A percentile compares a stretch with the other conserved stretches of the same genome.
Evolutionary conservation across 768 basidiomycete species (phyloP).

Genomic region (Termitomyces sp.): DNA sequence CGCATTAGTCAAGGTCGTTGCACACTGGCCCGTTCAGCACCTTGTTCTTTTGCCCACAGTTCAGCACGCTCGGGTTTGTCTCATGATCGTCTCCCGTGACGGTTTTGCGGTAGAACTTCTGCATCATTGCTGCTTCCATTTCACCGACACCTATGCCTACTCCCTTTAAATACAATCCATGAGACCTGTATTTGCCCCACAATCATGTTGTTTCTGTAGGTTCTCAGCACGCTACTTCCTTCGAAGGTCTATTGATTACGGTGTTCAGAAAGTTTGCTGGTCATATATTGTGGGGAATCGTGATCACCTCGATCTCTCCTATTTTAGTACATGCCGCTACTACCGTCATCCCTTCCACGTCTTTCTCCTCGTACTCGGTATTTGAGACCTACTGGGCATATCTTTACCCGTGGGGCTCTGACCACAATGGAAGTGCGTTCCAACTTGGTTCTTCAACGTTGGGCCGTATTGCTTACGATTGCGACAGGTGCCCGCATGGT

Average conservation of each 20-base stretch:
- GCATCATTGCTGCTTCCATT: background rate
- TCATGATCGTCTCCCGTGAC: slow-evolving; percentile 11
- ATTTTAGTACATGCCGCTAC: slow-evolving; percentile 23
- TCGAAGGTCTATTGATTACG: background rate
- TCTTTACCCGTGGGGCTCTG: slow-evolving; percentile 44
- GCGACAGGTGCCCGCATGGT: slow-evolving; percentile 38
- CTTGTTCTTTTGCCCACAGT: background rate
- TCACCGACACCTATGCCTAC: background rate
- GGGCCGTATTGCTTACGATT: background rate
- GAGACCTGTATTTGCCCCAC: background rate
- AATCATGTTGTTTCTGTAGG: slow-evolving; percentile 8
- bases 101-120: background rate
- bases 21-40: background rate
- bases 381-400: slow-evolving; percentile 40
- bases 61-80: background rate
- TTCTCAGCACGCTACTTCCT: background rate
- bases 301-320: slow-evolving; percentile 9
- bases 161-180: slow-evolving; percentile 4
- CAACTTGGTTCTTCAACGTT: background rate
- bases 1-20: slow-evolving; percentile 12
- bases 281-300: slow-evolving; percentile 4
- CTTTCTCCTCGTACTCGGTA: slow-evolving; percentile 33
- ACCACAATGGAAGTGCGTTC: slow-evolving; percentile 38
- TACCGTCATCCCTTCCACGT: slow-evolving; percentile 36
- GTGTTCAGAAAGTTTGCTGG: slow-evolving; percentile 1